phyloP scores from a whole-genome alignment of 2,329 filamentous ascomycete genomes.

The Malbranchea zuffiana region DNA sequence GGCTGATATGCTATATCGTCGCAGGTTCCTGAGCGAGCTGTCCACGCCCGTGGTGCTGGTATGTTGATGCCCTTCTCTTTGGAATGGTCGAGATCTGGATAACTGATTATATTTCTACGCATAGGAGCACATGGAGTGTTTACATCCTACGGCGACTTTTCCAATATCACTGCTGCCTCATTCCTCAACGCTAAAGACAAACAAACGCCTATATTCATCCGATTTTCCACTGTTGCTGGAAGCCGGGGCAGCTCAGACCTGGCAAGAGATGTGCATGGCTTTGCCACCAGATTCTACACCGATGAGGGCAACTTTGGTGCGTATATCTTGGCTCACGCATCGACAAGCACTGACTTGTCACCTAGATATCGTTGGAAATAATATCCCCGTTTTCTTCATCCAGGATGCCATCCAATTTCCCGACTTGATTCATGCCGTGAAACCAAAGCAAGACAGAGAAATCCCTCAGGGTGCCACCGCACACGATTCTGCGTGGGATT shows the following conservation, averaged over 20 bases:
- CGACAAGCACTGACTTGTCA: too few relatives aligned
- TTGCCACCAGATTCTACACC: constrained; percentile 59
- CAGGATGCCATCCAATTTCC: constrained; percentile 59
- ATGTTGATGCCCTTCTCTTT: background rate
- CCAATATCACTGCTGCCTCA: constrained; percentile 57
- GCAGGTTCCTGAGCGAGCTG: constrained; percentile 52
- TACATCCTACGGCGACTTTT: constrained; percentile 54
- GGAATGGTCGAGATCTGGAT: background rate
- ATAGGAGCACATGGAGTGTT: constrained; percentile 57
- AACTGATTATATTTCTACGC: background rate
- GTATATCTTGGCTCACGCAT: background rate
- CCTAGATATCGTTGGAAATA: constrained; percentile 31
- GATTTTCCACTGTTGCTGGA: constrained; percentile 63
- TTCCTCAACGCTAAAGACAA: constrained; percentile 51
- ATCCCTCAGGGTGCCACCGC: constrained; percentile 41
- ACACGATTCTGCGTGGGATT: constrained; percentile 51
- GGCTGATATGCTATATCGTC: constrained; percentile 8
- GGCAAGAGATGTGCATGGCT: constrained; percentile 61
- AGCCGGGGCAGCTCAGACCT: constrained; percentile 59
- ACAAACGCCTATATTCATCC: constrained; percentile 54
- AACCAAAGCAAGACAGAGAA: constrained; percentile 32
- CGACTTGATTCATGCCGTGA: constrained; percentile 48
- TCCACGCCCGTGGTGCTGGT: constrained; percentile 58
- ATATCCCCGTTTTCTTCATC: constrained; percentile 56
- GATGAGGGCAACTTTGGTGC: constrained; percentile 55